Evolutionary conservation across 257 asterid genomes (phyloP), one percentile per base, ranked within the genome.

Genomic region (Penstemon newberryi): DNA sequence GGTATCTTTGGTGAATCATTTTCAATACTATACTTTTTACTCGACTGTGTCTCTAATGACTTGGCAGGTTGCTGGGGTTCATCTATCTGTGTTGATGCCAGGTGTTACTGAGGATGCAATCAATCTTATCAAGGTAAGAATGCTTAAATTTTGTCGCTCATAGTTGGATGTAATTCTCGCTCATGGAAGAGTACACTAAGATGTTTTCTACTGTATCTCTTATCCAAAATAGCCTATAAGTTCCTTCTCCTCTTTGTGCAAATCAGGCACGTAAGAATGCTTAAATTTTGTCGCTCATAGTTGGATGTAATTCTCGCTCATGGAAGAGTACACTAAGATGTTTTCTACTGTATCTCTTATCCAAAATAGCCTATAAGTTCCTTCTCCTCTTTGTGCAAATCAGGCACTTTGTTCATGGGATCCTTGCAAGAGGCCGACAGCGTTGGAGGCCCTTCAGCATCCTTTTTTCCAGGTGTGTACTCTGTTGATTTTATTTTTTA

Each of bases 61-160:
- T 43, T 62, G n/a, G 64, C 81, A 85, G 90, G 83, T 75, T 52
- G 73, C 77, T 55, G 89, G 87, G 52, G 86, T 69, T 41, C 74
- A 83, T 80, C 83, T 89, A 40, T 77, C 95, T 69, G 52, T 56
- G 13, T 76, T 86, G 77, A 78, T 91, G 43, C 95, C 95, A 55
- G 89, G 92, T 77, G 96, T 87, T 66, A 83, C 97, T 69, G 84
- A 74, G 38, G 96, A 86, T 77, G 96, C 97, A 58, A 56, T 87
- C 69, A 75, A 79, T 73, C 93, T 92, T 73, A 83, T 87, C 45
- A 37, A 78, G 47, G 87, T 79, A 78, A 69, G 85, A 77, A 74
- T 60, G 41, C 44, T 51, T 59, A 36, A 8, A 62, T 60, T 44
- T 56, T 19, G 51, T 25, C 33, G 33, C 33, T 25, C 33, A 25